Percentiles rank a stretch among this genome's conserved stretches.
phyloP scores from a whole-genome alignment of 1,284 basidiomycete genomes.

The Phellopilus nigrolimitatus region DNA sequence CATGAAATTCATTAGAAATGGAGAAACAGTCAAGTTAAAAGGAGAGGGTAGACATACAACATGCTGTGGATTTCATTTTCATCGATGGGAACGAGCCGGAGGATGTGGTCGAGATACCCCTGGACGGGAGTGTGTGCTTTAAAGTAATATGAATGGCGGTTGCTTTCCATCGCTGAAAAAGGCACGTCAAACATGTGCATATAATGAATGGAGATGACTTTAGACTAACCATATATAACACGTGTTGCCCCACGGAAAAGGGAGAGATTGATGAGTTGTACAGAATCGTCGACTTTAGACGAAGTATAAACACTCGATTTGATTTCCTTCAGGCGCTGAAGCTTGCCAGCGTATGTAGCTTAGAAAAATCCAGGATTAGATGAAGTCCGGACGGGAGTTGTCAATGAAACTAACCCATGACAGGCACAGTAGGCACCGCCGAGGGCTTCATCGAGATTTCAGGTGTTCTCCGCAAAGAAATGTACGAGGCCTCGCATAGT shows the following conservation, averaged over 20 bases:
- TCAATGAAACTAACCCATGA: slow-evolving; percentile 5
- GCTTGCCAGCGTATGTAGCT: slow-evolving; percentile 12
- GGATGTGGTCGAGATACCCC: not conserved
- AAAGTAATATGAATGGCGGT: slow-evolving; percentile 6
- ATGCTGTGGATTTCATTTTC: not conserved
- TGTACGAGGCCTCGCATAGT: slow-evolving; percentile 2
- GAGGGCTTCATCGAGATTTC: slow-evolving; percentile 8
- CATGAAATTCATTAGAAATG: not conserved
- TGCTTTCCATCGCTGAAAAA: slow-evolving; percentile 16
- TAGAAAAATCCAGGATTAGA: not conserved
- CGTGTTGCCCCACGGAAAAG: slow-evolving; percentile 12
- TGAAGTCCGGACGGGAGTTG: not conserved
- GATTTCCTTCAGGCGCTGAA: not conserved
- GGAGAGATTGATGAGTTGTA: slow-evolving; percentile 11
- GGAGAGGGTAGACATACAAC: slow-evolving; percentile 1
- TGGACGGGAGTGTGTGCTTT: slow-evolving; percentile 6
- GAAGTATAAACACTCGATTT: not conserved
- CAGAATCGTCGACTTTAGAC: slow-evolving; percentile 7
- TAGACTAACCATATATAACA: slow-evolving; percentile 10
- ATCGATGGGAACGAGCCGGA: not conserved
- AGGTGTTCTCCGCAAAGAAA: slow-evolving; percentile 4
- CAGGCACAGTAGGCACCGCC: slow-evolving; percentile 10
- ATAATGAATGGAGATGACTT: not conserved
- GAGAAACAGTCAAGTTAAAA: not conserved
- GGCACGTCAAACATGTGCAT: not conserved